Evolutionary conservation across 352 stramenopile genomes (phyloP), one percentile per base, ranked within the genome.

Genomic region (Thraustochytrium aureum): DNA sequence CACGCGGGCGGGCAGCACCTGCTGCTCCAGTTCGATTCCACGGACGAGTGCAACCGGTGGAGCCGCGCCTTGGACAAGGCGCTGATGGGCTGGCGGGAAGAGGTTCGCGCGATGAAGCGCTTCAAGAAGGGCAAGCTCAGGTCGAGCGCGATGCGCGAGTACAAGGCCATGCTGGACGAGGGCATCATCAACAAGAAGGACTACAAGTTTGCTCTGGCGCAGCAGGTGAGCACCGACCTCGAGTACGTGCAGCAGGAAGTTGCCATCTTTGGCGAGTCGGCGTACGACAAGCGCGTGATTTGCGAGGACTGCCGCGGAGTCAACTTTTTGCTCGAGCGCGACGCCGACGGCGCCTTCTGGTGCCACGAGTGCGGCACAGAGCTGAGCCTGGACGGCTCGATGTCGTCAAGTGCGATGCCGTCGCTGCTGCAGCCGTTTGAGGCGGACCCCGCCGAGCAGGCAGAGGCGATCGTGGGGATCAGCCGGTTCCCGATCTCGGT

Each of bases 211-310:
- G 69, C 69, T 7, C 59, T 79, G 50, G 6, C 54, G 33, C 69
- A 79, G 32, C 69, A 79, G 69, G 37, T 75, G 32, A 67, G 52
- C 52, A 45, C 50, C 1, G 69, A 79, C 20, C 20, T 62, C 12
- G 69, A 79, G 50, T 54, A 79, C 35, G 52, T 38, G 10, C 50
- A 79, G 56, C 50, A 65, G 47, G n/a, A 73, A 20, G 69, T 79
- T n/a, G 69, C 69, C 56, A 79, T 79, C n/a, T 79, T 38, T 39
- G 69, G 69, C 56, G 69, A 79, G n/a, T 30, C 43, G 7, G 50
- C 14, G 6, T 79, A 79, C 56, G 69, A 79, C 35, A 64, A 67
- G 69, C 50, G 69, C 41, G 69, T 73, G 1, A 45, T 65, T 12
- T 79, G 69, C 59, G 2, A 26, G 17, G 32, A 38, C 10, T 79